Conservation (phyloP, 495 filamentous ascomycete species). For the Penicillium manginii region DNA sequence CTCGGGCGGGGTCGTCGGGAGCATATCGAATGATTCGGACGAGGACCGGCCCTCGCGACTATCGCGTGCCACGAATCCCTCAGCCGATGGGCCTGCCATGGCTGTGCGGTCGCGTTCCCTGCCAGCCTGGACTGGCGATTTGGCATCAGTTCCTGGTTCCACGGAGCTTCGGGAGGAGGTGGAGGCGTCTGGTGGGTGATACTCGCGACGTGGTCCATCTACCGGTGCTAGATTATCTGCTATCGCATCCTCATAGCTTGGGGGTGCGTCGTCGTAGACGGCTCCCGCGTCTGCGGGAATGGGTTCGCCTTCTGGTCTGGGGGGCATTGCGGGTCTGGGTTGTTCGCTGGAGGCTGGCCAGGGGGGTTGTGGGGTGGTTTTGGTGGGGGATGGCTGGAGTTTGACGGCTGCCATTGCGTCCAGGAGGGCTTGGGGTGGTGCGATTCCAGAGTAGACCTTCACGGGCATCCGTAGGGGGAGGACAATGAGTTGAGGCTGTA, state of each 20-base stretch:
- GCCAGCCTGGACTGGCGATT: slow-evolving; percentile 36
- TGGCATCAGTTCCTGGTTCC: slow-evolving; percentile 49
- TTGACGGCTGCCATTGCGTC: slow-evolving; percentile 61
- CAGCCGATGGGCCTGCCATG: slow-evolving; percentile 19
- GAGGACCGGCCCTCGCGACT: slow-evolving; percentile 38
- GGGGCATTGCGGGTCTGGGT: slow-evolving; percentile 42
- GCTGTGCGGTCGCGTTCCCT: slow-evolving; percentile 25
- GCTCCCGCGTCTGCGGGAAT: slow-evolving; percentile 35
- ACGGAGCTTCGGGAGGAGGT: slow-evolving; percentile 33
- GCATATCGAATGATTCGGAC: slow-evolving; percentile 52
- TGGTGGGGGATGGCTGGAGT: slow-evolving; percentile 31
- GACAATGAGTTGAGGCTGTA: slow-evolving; percentile 67
- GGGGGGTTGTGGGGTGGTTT: slow-evolving; percentile 26
- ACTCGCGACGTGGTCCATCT: slow-evolving; percentile 65
- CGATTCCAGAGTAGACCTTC: slow-evolving; percentile 86
- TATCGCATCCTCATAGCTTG: slow-evolving; percentile 91
- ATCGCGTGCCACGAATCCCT: slow-evolving; percentile 24
- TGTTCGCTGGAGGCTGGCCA: slow-evolving; percentile 25
- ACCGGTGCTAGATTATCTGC: slow-evolving; percentile 72
- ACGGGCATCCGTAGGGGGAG: slow-evolving; percentile 79
- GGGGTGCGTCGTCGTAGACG: slow-evolving; percentile 64
- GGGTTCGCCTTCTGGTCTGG: slow-evolving; percentile 30
- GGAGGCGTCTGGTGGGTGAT: slow-evolving; percentile 58
- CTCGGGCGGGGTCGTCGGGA: slow-evolving; percentile 47
- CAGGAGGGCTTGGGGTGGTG: slow-evolving; percentile 76